Evolutionary conservation across 345 rosid genomes (phyloP), one percentile per base, ranked within the genome.

Genomic region (Geranium brycei): DNA sequence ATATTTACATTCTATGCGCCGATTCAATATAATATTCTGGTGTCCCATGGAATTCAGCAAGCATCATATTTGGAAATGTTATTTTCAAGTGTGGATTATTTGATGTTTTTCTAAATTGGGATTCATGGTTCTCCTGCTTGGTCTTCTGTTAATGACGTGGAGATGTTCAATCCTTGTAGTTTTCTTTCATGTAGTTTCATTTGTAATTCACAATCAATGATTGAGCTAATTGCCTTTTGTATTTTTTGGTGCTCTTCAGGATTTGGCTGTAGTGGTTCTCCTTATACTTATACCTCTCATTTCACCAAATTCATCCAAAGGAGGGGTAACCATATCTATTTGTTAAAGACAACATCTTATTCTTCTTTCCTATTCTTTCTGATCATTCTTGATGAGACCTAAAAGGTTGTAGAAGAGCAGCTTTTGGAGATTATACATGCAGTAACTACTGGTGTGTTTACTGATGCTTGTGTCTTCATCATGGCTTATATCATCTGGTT

Each of bases 211-310:
- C 31, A 56, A 15, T 62, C 18, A 58, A 16, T 59, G 23, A 57
- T 18, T 57, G 30, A 61, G 40, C 19, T 64, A 62, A 53, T 35
- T 35, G 41, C 64, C 65, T 66, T 69, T 62, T 23, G 28, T 23
- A 23, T 55, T 23, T 32, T 35, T 35, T 4, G 18, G 51, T 64
- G 57, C 61, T 73, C 71, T 77, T 16, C 95, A 93, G 97, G 99
- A 93, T 80, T 81, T 93, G 82, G 99, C 99, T 67, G 99, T 90
- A 64, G 96, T 89, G 70, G 99, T 90, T 64, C 73, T 93, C 82
- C 89, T 93, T 62, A 93, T 93, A 73, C 95, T 93, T 68, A 93
- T 93, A 76, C 97, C 99, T 73, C 99, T 93, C 73, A 80, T 93
- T 66, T 93, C 97, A 65, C 97, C 99, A 65, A 93, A 83, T 81